Base-by-base conservation (phyloP, 2,329 filamentous ascomycete species). In the Ascochyta viciae-villosae region DNA sequence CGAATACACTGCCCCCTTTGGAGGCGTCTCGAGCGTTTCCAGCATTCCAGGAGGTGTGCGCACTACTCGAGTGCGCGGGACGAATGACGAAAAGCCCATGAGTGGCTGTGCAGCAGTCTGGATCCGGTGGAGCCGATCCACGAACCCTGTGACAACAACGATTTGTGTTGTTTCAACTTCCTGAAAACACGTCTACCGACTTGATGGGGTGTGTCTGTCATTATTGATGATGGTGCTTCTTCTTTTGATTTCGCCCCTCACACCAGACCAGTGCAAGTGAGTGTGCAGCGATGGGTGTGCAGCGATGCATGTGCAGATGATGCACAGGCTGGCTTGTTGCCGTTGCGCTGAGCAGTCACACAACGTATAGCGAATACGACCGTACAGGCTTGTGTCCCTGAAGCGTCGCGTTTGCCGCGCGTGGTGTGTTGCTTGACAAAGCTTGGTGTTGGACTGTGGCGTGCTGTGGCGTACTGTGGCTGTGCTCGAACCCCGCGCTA, bases 101-200 rank as follows among this genome's bases (percentile, higher is more conserved):
- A 35, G 52, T 50, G 51, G 51, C 57, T 59, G 56, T 49, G 47
- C 57, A 52, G 35, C 4, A 40, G 48, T 50, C 53, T 56, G 53
- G 53, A 12, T 27, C 29, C 42, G 48, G 51, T 50, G 48, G 52
- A 52, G 52, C 57, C 52, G 51, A 37, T 29, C 43, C 37, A 26
- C 29, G 33, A n/a, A 10, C 26, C 35, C 10, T 31, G 10, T 6
- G 24, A 33, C 41, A 33, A 12, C 29, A 7, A 33, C 35, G 24
- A 33, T 24, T 9, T 23, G 10, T 27, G 35, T 39, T 24, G 19
- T 34, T 35, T 26, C 24, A 4, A 26, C 24, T 19, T 23, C 19
- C 12, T 39, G 39, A 6, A 41, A 13, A 41, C 24, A 23, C 8
- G n/a, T 27, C 23, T 27, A 22, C 6, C n/a, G 15, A 41, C 39